Percentiles rank a stretch among this genome's conserved stretches.
Conservation (phyloP, 257 asterid species). For the Datura wrightii region DNA sequence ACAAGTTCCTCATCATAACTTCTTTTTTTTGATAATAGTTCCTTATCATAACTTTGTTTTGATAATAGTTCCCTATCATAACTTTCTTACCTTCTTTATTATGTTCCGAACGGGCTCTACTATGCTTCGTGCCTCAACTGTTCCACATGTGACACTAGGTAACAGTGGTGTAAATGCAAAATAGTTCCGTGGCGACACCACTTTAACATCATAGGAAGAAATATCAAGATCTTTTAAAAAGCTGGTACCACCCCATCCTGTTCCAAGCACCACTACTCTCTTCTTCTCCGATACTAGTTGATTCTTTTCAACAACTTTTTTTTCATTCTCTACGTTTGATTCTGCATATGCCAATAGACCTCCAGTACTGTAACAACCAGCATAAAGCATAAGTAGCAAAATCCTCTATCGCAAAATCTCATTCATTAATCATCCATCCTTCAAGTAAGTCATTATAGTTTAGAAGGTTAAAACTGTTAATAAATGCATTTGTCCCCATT, state of each 20-base stretch:
- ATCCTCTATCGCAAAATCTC: not conserved
- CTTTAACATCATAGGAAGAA: slow-evolving; percentile 34
- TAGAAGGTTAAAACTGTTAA: not conserved
- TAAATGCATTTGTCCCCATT: not conserved
- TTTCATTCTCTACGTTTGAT: not conserved
- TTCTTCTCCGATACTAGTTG: slow-evolving; percentile 18
- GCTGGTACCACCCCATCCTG: slow-evolving; percentile 38
- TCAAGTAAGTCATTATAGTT: not conserved
- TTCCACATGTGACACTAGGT: slow-evolving; percentile 36
- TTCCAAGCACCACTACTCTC: slow-evolving; percentile 36
- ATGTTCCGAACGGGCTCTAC: slow-evolving; percentile 34
- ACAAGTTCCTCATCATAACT: not conserved
- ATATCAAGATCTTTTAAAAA: slow-evolving; percentile 31
- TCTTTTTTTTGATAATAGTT: slow-evolving; percentile 26
- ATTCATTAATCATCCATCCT: not conserved
- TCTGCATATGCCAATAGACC: slow-evolving; percentile 29
- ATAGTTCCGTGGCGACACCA: slow-evolving; percentile 32
- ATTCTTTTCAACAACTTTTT: not conserved
- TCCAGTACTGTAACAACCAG: slow-evolving; percentile 29
- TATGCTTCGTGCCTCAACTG: slow-evolving; percentile 36
- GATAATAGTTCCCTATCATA: not conserved
- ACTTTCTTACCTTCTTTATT: slow-evolving; percentile 30
- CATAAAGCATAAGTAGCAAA: slow-evolving; percentile 1
- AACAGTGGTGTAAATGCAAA: slow-evolving; percentile 34
- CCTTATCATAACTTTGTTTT: not conserved